Percentiles rank a stretch among this genome's conserved stretches.
phyloP scores from a whole-genome alignment of 139 green algal genomes.

The Chlorokybus atmophyticus region DNA sequence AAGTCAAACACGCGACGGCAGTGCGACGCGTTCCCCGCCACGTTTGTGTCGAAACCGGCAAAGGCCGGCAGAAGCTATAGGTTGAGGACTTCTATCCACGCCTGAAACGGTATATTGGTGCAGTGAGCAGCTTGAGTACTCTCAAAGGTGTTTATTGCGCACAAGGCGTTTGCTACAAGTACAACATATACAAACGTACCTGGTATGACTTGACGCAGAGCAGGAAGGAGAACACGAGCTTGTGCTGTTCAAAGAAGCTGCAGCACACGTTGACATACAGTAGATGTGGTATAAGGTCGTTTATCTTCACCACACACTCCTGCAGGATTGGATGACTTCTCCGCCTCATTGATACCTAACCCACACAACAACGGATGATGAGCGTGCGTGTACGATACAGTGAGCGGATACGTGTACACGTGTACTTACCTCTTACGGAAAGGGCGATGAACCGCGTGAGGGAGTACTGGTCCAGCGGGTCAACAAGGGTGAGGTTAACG shows the following conservation, averaged over 20 bases:
- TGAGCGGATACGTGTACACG: no score
- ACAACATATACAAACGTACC: no score
- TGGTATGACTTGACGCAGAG: conserved; percentile 43
- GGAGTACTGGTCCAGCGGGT: conserved; percentile 70
- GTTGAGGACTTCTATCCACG: conserved; percentile 64
- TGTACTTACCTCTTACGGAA: no score
- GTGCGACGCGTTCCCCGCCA: conserved; percentile 33
- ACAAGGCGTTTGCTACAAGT: no score
- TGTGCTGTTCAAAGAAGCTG: conserved; percentile 62
- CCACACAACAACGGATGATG: no score
- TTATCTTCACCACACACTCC: conserved; percentile 45
- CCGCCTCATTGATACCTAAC: conserved; percentile 36
- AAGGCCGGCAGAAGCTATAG: conserved; percentile 43
- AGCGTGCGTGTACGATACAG: no score
- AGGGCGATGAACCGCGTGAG: conserved; percentile 47
- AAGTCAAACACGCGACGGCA: conserved; percentile 63
- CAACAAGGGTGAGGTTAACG: conserved; percentile 53
- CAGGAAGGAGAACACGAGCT: conserved; percentile 64
- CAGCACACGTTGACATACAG: conserved; percentile 69
- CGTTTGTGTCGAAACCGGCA: conserved; percentile 32
- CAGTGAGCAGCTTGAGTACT: no score
- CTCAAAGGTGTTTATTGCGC: no score
- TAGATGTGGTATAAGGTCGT: conserved; percentile 61
- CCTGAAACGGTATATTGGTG: no score
- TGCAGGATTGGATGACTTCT: conserved; percentile 35